These are phyloP conservation scores for Erodium texanum DNA, from an alignment of 441 rosid species.

Conservation along the genomic window DNA sequence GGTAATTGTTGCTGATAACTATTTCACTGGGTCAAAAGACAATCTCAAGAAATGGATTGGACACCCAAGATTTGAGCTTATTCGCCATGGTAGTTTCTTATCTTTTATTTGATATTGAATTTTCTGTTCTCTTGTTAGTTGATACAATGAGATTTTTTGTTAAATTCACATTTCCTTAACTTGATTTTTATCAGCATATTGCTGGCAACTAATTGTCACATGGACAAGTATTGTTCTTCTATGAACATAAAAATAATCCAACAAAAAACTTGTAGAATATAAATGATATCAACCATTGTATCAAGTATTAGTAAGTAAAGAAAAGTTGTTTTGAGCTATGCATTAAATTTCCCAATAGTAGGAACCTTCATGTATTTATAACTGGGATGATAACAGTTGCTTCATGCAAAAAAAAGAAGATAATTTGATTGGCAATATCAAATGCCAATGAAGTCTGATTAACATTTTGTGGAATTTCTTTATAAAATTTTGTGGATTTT, in stretches of 20 bases:
- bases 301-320: neutral
- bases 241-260: neutral
- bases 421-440: neutral
- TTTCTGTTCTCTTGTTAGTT: conserved; percentile 2
- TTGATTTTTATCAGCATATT: neutral
- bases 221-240: neutral
- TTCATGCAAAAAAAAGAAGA: neutral
- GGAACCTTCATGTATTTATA: neutral
- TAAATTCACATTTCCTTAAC: neutral
- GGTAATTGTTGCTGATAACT: conserved; percentile 92
- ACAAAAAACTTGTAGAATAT: neutral
- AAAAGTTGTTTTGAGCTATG: neutral
- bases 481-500: neutral
- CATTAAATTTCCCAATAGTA: neutral
- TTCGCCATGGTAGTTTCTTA: conserved; percentile 70
- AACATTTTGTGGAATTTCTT: too few relatives aligned
- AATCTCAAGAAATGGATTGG: conserved; percentile 93
- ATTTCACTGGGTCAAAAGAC: conserved; percentile 92
- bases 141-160: neutral
- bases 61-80: conserved; percentile 94
- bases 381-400: neutral
- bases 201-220: neutral
- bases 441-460: too few relatives aligned
- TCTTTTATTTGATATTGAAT: neutral
- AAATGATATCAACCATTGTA: neutral